These are phyloP conservation scores for Trichoderma arundinaceum DNA, from an alignment of 2,329 filamentous ascomycete genomes.

Conservation along the genomic window DNA sequence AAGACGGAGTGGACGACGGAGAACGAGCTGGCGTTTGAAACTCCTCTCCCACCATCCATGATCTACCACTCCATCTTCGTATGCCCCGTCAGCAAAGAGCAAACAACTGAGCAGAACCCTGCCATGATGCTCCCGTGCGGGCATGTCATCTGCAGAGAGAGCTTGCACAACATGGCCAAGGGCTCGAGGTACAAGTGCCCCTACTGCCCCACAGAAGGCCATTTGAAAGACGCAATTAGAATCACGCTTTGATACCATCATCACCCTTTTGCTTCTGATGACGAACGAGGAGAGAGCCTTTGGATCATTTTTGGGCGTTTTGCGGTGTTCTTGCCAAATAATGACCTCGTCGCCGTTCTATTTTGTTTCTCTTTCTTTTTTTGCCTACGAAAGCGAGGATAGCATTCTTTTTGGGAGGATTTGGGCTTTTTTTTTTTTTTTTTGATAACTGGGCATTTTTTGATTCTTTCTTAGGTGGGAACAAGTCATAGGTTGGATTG, in stretches of 20 bases:
- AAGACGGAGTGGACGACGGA: constrained; percentile 94
- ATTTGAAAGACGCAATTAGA: constrained; percentile 74
- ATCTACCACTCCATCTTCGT: constrained; percentile 97
- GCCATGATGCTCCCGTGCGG: constrained; percentile 97
- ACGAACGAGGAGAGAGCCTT: not conserved
- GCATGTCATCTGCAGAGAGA: constrained; percentile 89
- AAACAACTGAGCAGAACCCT: constrained; percentile 89
- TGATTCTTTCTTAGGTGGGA: not conserved
- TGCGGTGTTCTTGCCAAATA: not conserved
- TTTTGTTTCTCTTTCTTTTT: not conserved
- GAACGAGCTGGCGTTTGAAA: constrained; percentile 84
- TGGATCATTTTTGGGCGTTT: constrained; percentile 9
- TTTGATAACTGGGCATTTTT: not conserved
- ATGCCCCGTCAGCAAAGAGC: constrained; percentile 95
- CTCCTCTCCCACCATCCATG: constrained; percentile 63
- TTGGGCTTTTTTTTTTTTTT: not conserved
- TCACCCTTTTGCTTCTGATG: not conserved
- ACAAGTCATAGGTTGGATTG: constrained; percentile 5
- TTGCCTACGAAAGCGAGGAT: constrained; percentile 22
- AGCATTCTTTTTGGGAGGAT: not conserved
- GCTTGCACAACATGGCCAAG: constrained; percentile 78
- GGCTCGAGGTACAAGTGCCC: constrained; percentile 89
- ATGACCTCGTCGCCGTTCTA: not conserved
- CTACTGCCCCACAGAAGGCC: constrained; percentile 88
- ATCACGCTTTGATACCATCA: constrained; percentile 62